Percentiles rank a stretch among this genome's conserved stretches.
Evolutionary conservation across 345 rosid species (phyloP).

Genomic region (Corchorus capsularis): DNA sequence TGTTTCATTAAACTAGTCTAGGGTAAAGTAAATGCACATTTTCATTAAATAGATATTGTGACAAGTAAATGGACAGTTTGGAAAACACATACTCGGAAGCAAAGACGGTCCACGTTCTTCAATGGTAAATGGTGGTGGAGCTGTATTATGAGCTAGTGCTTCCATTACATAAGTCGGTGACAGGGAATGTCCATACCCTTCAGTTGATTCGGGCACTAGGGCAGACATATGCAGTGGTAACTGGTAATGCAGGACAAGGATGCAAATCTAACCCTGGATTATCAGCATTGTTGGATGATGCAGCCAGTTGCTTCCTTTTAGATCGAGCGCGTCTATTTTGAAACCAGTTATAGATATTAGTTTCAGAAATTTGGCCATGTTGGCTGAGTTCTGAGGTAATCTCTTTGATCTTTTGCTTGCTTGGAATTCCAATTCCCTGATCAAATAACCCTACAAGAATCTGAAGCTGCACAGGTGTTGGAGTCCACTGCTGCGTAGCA

Average conservation of each 20-base stretch:
- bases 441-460: constrained; percentile 86
- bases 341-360: constrained; percentile 95
- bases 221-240: constrained; percentile 44
- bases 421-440: constrained; percentile 95
- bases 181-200: constrained; percentile 42
- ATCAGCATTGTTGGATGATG: constrained; percentile 50
- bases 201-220: constrained; percentile 35
- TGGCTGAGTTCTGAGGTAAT: constrained; percentile 86
- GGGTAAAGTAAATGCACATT: no score
- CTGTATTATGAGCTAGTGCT: constrained; percentile 40
- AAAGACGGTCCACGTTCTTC: constrained; percentile 31
- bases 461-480: constrained; percentile 89
- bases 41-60: neutral
- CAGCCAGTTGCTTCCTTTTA: constrained; percentile 73
- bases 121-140: constrained; percentile 32
- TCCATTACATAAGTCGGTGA: constrained; percentile 35
- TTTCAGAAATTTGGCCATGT: constrained; percentile 90
- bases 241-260: constrained; percentile 35
- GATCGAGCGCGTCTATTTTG: constrained; percentile 97
- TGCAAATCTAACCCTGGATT: constrained; percentile 37
- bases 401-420: constrained; percentile 96
- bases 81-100: constrained; percentile 38
- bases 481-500: constrained; percentile 98
- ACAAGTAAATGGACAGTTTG: no score
- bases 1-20: constrained; percentile 3